These are phyloP conservation scores for Metschnikowia cerradonensis DNA, from an alignment of 805 yeast genomes.

Conservation along the genomic window DNA sequence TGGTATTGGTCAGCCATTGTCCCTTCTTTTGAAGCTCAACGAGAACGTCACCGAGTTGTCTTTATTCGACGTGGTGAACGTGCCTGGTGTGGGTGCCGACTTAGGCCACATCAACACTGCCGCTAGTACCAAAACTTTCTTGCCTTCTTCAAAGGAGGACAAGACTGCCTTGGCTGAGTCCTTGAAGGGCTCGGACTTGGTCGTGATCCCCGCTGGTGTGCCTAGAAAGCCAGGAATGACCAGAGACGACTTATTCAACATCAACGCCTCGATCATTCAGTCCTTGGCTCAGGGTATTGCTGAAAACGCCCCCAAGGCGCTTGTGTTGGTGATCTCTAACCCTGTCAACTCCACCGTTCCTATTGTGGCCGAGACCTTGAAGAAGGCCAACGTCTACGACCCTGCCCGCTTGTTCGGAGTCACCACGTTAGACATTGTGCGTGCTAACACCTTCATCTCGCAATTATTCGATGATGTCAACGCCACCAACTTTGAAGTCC, in stretches of 20 bases:
- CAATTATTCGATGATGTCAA: slow-evolving; percentile 43
- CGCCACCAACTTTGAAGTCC: slow-evolving; percentile 54
- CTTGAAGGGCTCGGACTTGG: slow-evolving; percentile 44
- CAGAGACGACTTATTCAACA: slow-evolving; percentile 81
- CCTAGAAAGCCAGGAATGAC: slow-evolving; percentile 96
- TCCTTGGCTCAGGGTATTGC: slow-evolving; percentile 75
- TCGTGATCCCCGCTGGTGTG: slow-evolving; percentile 77
- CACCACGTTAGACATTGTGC: slow-evolving; percentile 80
- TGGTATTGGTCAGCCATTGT: slow-evolving; percentile 91
- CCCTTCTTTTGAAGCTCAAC: slow-evolving; percentile 71
- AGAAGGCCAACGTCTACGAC: slow-evolving; percentile 61
- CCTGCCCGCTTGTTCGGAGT: slow-evolving; percentile 80
- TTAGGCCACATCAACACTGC: slow-evolving; percentile 77
- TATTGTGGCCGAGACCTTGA: slow-evolving; percentile 75
- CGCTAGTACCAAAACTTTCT: slow-evolving; percentile 54
- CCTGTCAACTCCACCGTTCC: slow-evolving; percentile 95
- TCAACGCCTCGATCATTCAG: slow-evolving; percentile 77
- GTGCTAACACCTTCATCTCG: slow-evolving; percentile 79
- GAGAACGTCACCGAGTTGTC: slow-evolving; percentile 62
- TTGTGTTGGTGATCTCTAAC: slow-evolving; percentile 80
- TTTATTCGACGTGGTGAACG: slow-evolving; percentile 78
- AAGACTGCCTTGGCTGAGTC: slow-evolving; percentile 43
- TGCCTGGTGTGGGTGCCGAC: slow-evolving; percentile 87
- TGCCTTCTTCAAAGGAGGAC: slow-evolving; percentile 53
- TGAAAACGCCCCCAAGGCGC: slow-evolving; percentile 65